Conservation (phyloP, 2,329 filamentous ascomycete species). For the Colletotrichum graminicola region DNA sequence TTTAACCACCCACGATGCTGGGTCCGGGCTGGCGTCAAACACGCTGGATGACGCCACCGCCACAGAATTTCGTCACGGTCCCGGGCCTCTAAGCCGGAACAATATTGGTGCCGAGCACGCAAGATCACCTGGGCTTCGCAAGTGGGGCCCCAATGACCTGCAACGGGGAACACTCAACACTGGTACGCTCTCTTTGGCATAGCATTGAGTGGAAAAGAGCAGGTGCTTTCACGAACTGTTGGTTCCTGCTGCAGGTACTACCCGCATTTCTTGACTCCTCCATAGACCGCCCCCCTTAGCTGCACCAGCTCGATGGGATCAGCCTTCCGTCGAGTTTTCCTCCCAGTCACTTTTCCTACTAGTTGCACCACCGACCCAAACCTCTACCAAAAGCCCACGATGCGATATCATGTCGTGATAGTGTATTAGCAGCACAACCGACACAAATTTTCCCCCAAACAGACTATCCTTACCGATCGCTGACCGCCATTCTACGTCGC, state of each 20-base stretch:
- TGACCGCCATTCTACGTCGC: not conserved
- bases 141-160: slow-evolving; percentile 21
- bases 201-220: slow-evolving; percentile 19
- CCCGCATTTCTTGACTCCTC: slow-evolving; percentile 29
- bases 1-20: not conserved
- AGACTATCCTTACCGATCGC: slow-evolving; percentile 2
- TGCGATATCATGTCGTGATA: slow-evolving; percentile 30
- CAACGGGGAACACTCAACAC: slow-evolving; percentile 17
- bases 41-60: slow-evolving; percentile 27
- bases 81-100: slow-evolving; percentile 21
- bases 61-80: slow-evolving; percentile 6
- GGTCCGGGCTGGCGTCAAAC: slow-evolving; percentile 13
- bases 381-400: slow-evolving; percentile 17
- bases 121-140: slow-evolving; percentile 37
- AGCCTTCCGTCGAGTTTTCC: slow-evolving; percentile 39
- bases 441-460: not conserved
- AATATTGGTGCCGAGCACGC: slow-evolving; percentile 35
- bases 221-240: slow-evolving; percentile 37
- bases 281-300: slow-evolving; percentile 18
- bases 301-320: slow-evolving; percentile 34
- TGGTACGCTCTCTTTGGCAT: not conserved
- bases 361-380: slow-evolving; percentile 33
- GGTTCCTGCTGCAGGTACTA: slow-evolving; percentile 43
- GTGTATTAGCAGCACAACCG: slow-evolving; percentile 19
- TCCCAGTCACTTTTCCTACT: slow-evolving; percentile 21